Base-by-base conservation (phyloP, 2,329 filamentous ascomycete species). In the Geosmithia flava region DNA sequence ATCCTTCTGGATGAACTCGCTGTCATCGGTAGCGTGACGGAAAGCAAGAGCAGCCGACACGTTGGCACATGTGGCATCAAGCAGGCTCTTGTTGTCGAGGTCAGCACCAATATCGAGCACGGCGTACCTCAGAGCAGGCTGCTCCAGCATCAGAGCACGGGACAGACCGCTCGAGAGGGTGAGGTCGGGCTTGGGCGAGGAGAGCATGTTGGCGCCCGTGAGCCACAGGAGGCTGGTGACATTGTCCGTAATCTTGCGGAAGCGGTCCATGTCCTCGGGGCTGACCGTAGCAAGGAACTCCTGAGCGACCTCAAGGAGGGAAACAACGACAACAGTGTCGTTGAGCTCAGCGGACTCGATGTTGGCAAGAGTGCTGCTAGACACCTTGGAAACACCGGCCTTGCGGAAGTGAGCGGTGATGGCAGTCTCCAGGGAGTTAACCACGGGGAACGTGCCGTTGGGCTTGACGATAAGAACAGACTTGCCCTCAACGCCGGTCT, bases 261-360 rank as follows among this genome's bases (percentile, higher is more conserved):
- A 30, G 23, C 30, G 29, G 19, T 50, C 42, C 45, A 50, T 50
- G 13, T 47, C 42, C 13, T 45, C 10, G 11, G 27, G 20, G 41
- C 19, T 30, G n/a, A 50, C 29, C 17, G 40, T 47, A 17, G 48
- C 48, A 16, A 50, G 45, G 30, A 50, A 50, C 20, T 50, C 48
- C 29, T 27, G n/a, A 3, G 47, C 48, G 2, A 50, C 10, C 30
- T 50, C 48, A 16, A 50, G 45, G 2, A 50, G 19, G 7, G 42
- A 50, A 16, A 50, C 44, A 17, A 17, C 17, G 7, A 37, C 20
- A 13, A 37, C 29, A 23, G 16, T 42, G 13, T 42, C 39, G 10
- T 20, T 43, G 20, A 47, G 42, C 13, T 43, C 23, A n/a, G 20
- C 19, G 3, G 7, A n/a, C 20, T 43, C 40, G 39, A 47, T 19